Evolutionary conservation across 768 basidiomycete genomes (phyloP).

Genomic region (Psilocybe tampanensis): DNA sequence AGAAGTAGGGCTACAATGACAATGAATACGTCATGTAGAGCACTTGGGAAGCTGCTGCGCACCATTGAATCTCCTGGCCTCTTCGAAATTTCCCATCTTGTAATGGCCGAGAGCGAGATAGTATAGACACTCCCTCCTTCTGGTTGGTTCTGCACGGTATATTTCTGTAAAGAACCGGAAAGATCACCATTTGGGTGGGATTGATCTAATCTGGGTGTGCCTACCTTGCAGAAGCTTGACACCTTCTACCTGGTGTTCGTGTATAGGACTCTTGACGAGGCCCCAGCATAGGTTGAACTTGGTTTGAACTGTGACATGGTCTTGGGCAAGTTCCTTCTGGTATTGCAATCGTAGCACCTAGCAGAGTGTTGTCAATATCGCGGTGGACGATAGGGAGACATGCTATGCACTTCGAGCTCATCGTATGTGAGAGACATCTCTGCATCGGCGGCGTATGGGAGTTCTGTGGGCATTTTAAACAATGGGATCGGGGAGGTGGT

Average conservation of each 20-base stretch:
- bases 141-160: constrained; percentile 82
- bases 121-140: constrained; percentile 94
- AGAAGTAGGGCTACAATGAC: constrained; percentile 68
- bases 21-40: not conserved
- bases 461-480: constrained; percentile 75
- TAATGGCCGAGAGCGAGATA: constrained; percentile 96
- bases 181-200: constrained; percentile 8
- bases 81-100: constrained; percentile 94
- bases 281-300: constrained; percentile 99
- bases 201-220: constrained; percentile 8
- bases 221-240: constrained; percentile 88
- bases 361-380: not conserved
- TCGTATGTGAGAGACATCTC: constrained; percentile 87
- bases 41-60: constrained; percentile 23
- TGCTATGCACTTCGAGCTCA: constrained; percentile 75
- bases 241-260: constrained; percentile 89
- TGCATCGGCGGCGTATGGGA: constrained; percentile 96
- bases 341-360: constrained; percentile 89
- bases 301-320: constrained; percentile 90
- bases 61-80: constrained; percentile 94
- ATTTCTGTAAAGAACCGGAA: constrained; percentile 61
- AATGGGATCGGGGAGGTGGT: constrained; percentile 3
- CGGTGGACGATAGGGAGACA: not conserved
- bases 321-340: constrained; percentile 81
- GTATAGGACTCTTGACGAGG: constrained; percentile 85